Base-by-base conservation (phyloP, 768 basidiomycete species). In the Mycena sanguinolenta region DNA sequence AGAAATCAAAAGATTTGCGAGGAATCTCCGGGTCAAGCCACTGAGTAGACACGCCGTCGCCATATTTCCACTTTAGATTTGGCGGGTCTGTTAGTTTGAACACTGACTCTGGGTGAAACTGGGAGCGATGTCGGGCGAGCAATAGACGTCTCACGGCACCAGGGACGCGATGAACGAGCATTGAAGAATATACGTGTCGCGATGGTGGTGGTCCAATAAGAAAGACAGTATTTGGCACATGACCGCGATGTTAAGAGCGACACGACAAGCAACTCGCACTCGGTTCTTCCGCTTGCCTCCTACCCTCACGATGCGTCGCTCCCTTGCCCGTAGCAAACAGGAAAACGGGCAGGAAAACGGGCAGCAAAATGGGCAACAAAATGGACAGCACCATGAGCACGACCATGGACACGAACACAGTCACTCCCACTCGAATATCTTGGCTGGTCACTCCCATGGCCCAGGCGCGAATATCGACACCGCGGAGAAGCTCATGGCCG, bases 401-500 rank as follows among this genome's bases (percentile, higher is more conserved):
- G 61, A 65, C 75, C 71, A 81, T 63, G 77, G 81, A 25, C 77
- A 81, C 66, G 77, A 77, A 52, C 84, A 87, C 74, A 82, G 84
- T 65, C 83, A 87, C 55, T 76, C 84, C 49, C 73, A 80, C 46
- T 61, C 67, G 17, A 79, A 84, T 62, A 50, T 64, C 12, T 72
- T 72, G 42, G 53, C 65, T 12, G 2, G 39, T 46, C 86, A 90
- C 75, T 76, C 85, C 2, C 91, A 92, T 79, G 85, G 55, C 87
- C 91, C 66, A 77, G 80, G 39, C 88, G 55, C 55, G 44, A 59
- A 57, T 50, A 54, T 50, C 25, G 69, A 90, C 67, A 90, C 89
- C 39, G 88, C 91, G 36, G 91, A 91, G 74, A 85, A 88, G 75
- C 88, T 95, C 61, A 86, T 94, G 59, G 85, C 90, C 42, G 91